A percentile compares a stretch with the other conserved stretches of the same genome.
These are phyloP conservation scores for Eurotiales sp. DNA, from an alignment of 2,329 filamentous ascomycete genomes.

Conservation along the genomic window DNA sequence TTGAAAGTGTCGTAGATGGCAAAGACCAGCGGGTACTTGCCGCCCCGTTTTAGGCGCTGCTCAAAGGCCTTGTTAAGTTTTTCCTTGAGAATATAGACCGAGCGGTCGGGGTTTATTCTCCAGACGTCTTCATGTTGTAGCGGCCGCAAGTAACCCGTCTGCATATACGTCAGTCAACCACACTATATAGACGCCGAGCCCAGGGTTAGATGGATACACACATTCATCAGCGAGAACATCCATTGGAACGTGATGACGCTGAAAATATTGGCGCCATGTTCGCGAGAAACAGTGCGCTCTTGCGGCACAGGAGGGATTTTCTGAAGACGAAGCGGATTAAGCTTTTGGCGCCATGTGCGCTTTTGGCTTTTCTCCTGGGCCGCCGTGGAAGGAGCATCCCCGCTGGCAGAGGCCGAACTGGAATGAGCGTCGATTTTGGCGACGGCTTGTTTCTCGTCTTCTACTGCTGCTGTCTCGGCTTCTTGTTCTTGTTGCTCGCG, in stretches of 20 bases:
- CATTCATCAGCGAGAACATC: constrained; percentile 83
- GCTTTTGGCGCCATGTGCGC: constrained; percentile 34
- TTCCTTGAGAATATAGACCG: constrained; percentile 64
- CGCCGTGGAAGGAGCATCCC: not conserved
- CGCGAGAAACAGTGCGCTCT: constrained; percentile 56
- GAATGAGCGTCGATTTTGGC: not conserved
- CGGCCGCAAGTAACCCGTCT: constrained; percentile 80
- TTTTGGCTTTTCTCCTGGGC: not conserved
- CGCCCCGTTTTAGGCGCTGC: constrained; percentile 62
- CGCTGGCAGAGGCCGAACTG: not conserved
- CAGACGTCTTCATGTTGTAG: constrained; percentile 85
- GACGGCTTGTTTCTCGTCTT: not conserved
- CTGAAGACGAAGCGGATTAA: constrained; percentile 46
- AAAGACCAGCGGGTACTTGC: constrained; percentile 70
- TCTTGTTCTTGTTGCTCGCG: not conserved
- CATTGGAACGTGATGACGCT: constrained; percentile 80
- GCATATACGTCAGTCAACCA: too few relatives aligned
- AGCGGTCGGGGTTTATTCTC: constrained; percentile 76
- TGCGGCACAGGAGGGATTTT: constrained; percentile 54
- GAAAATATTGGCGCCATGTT: constrained; percentile 69
- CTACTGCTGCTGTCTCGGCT: not conserved
- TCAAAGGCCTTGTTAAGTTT: constrained; percentile 67
- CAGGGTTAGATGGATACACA: constrained; percentile 40
- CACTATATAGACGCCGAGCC: too few relatives aligned
- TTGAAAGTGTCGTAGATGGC: constrained; percentile 85